A percentile compares a stretch with the other conserved stretches of the same genome.
phyloP scores from a whole-genome alignment of 768 basidiomycete species.

The Leccinum sublutescens region DNA sequence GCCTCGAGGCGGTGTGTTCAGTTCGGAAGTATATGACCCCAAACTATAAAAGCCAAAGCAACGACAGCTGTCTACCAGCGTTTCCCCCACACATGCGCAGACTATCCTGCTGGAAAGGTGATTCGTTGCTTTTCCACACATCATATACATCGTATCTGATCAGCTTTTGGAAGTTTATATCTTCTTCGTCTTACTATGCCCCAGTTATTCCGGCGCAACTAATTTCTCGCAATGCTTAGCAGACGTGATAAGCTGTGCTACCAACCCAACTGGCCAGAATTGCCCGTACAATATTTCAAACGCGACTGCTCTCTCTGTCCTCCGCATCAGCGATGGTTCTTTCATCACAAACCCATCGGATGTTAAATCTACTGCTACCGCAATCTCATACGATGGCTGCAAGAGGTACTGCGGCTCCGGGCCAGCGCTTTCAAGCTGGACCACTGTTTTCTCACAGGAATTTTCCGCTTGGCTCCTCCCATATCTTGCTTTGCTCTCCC shows the following conservation, averaged over 20 bases:
- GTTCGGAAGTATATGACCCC: not conserved
- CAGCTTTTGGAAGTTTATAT: constrained; percentile 1
- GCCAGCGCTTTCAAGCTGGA: constrained; percentile 18
- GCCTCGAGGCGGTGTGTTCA: not conserved
- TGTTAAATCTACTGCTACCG: constrained; percentile 3
- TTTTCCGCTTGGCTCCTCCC: constrained; percentile 48
- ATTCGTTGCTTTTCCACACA: not conserved
- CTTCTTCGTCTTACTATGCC: not conserved
- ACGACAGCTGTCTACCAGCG: not conserved
- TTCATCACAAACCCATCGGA: not conserved
- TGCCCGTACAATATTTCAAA: constrained; percentile 7
- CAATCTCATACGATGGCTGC: constrained; percentile 10
- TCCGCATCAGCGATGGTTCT: constrained; percentile 9
- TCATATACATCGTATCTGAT: not conserved
- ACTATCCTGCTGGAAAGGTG: constrained; percentile 6
- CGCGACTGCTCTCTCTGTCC: constrained; percentile 14
- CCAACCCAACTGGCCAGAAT: not conserved
- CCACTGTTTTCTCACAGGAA: constrained; percentile 28
- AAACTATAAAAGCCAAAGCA: not conserved
- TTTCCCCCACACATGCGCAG: constrained; percentile 1
- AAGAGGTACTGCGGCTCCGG: constrained; percentile 8
- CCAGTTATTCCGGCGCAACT: not conserved
- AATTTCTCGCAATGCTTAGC: constrained; percentile 17
- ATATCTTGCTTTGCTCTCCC: constrained; percentile 47
- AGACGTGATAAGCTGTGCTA: constrained; percentile 1